Conservation (phyloP, 2,329 filamentous ascomycete species). For the Tolypocladium tropicale region DNA sequence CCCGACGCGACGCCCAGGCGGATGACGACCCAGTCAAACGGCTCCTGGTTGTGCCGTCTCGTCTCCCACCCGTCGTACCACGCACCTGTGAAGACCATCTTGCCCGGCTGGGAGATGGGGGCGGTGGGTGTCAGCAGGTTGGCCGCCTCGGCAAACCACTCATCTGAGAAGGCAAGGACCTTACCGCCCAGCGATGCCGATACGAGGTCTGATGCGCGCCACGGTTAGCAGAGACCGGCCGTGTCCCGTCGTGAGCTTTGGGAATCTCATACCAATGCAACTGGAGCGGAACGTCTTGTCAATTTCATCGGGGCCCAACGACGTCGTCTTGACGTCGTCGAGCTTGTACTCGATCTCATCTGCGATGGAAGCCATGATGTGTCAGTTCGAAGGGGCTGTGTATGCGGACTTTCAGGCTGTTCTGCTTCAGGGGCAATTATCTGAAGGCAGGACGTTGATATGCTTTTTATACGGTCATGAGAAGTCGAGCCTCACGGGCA, state of each 20-base stretch:
- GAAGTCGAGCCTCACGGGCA: neutral
- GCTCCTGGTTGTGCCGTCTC: conserved; percentile 51
- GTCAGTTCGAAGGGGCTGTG: neutral
- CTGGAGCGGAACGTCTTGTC: conserved; percentile 51
- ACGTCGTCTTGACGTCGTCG: conserved; percentile 40
- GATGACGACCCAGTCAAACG: conserved; percentile 58
- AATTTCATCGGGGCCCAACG: conserved; percentile 42
- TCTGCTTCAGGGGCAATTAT: neutral
- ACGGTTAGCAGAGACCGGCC: neutral
- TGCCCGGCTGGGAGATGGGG: conserved; percentile 52
- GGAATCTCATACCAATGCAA: conserved; percentile 42
- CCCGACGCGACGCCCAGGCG: conserved; percentile 61
- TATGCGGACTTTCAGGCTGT: neutral
- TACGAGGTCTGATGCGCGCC: conserved; percentile 39
- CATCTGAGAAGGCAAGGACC: conserved; percentile 54
- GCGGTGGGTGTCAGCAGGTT: conserved; percentile 55
- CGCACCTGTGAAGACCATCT: conserved; percentile 59
- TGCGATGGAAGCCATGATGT: conserved; percentile 23
- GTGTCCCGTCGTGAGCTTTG: neutral
- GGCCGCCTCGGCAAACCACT: conserved; percentile 57
- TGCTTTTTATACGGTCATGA: neutral
- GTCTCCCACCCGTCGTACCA: conserved; percentile 68
- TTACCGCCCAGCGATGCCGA: conserved; percentile 52
- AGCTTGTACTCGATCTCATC: conserved; percentile 45
- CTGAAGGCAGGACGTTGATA: neutral